Conservation (phyloP, 73 alveolate genomes). For the Tetrahymena thermophila region DNA sequence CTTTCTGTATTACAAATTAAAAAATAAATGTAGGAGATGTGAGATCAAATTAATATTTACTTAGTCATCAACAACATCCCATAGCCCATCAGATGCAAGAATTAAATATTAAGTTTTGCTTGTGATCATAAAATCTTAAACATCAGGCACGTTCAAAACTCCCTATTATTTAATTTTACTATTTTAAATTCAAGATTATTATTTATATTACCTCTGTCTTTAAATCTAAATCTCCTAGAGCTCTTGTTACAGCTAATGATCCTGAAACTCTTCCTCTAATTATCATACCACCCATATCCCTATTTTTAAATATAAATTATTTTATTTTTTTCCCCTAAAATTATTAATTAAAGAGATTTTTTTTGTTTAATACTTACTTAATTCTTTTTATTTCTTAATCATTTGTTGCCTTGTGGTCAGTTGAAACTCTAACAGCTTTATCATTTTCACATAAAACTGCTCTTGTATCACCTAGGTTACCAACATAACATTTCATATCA, state of each 20-base stretch:
- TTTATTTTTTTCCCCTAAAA: background rate
- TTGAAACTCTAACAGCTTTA: constrained; percentile 74
- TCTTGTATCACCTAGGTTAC: constrained; percentile 93
- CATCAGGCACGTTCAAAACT: constrained; percentile 63
- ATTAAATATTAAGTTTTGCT: constrained; percentile 51
- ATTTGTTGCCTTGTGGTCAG: constrained; percentile 85
- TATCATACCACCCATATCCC: constrained; percentile 57
- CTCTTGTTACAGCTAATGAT: constrained; percentile 84
- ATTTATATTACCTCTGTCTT: constrained; percentile 38
- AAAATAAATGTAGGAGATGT: background rate
- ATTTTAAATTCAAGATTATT: constrained; percentile 8
- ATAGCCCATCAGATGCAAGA: constrained; percentile 80
- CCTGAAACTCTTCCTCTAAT: constrained; percentile 87
- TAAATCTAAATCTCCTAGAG: constrained; percentile 91
- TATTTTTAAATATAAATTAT: constrained; percentile 25
- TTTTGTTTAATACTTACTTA: background rate
- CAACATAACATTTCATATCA: constrained; percentile 66
- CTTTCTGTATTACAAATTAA: constrained; percentile 21
- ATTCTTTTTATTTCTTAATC: constrained; percentile 75
- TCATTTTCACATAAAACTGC: constrained; percentile 76
- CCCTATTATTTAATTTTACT: constrained; percentile 9
- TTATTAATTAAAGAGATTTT: background rate
- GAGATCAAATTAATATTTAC: constrained; percentile 38
- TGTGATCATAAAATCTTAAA: constrained; percentile 46
- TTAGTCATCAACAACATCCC: constrained; percentile 76